Conservation (phyloP, 2,329 filamentous ascomycete species). For the Arachnopeziza araneosa region DNA sequence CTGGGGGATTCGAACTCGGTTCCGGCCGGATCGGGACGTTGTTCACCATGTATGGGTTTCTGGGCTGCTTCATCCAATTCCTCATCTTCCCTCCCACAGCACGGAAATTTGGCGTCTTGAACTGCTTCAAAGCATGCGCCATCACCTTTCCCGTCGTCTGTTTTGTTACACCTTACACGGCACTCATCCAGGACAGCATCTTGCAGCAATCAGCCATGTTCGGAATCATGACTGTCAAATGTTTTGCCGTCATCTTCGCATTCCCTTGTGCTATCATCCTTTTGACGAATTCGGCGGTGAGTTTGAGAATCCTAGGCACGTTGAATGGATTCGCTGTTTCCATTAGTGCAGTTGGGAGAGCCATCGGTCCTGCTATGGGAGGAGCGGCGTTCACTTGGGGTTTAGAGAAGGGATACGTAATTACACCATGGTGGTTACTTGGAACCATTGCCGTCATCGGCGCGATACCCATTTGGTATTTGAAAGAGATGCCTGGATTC, state of each 20-base stretch:
- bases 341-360: constrained; percentile 73
- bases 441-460: constrained; percentile 57
- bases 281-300: constrained; percentile 78
- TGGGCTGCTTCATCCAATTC: constrained; percentile 80
- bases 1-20: constrained; percentile 69
- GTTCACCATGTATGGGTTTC: constrained; percentile 76
- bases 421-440: constrained; percentile 80
- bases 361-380: constrained; percentile 67
- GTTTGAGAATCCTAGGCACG: constrained; percentile 73
- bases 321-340: constrained; percentile 87
- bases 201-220: constrained; percentile 59
- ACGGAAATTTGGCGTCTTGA: constrained; percentile 65
- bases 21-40: constrained; percentile 76
- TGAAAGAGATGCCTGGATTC: constrained; percentile 47
- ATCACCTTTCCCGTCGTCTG: constrained; percentile 70
- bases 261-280: constrained; percentile 89
- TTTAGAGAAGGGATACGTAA: constrained; percentile 67
- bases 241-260: constrained; percentile 70
- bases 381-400: constrained; percentile 73
- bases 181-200: constrained; percentile 47
- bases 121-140: constrained; percentile 64
- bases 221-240: constrained; percentile 65
- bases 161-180: constrained; percentile 74
- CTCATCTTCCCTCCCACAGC: constrained; percentile 78
- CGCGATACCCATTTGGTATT: constrained; percentile 65